A percentile compares a stretch with the other conserved stretches of the same genome.
phyloP scores from a whole-genome alignment of 129 eudicot species.

The Smallanthus sonchifolius region DNA sequence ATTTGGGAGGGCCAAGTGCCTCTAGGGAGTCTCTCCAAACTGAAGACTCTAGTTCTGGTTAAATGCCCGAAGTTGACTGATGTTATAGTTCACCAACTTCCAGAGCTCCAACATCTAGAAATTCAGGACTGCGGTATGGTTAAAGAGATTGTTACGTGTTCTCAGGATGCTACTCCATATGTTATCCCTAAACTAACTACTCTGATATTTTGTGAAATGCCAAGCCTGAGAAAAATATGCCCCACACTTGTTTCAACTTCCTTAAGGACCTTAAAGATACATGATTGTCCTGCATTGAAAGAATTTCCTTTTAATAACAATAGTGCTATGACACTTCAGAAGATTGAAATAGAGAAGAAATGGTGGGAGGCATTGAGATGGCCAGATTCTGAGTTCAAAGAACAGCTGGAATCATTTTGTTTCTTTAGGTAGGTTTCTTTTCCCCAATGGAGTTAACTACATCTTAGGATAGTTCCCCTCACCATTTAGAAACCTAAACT shows the following conservation, averaged over 20 bases:
- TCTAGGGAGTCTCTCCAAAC: slow-evolving; percentile 9
- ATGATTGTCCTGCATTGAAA: slow-evolving; percentile 9
- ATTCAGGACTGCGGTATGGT: slow-evolving; percentile 18
- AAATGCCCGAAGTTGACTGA: slow-evolving; percentile 11
- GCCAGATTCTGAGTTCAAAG: slow-evolving; percentile 8
- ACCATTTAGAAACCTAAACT: neutral
- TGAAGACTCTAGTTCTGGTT: slow-evolving; percentile 6
- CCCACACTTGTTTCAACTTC: neutral
- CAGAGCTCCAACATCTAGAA: slow-evolving; percentile 15
- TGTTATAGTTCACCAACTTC: slow-evolving; percentile 13
- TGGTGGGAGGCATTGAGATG: slow-evolving; percentile 20
- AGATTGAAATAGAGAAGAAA: slow-evolving; percentile 12
- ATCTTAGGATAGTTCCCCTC: neutral
- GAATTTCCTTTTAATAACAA: slow-evolving; percentile 16
- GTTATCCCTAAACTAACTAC: slow-evolving; percentile 15
- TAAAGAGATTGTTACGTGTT: slow-evolving; percentile 19
- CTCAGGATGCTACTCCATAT: neutral
- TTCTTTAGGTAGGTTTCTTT: slow-evolving; percentile 7
- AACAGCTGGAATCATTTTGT: slow-evolving; percentile 3
- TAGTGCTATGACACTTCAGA: slow-evolving; percentile 8
- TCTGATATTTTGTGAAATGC: slow-evolving; percentile 9
- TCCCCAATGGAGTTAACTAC: neutral
- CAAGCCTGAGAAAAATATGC: slow-evolving; percentile 10
- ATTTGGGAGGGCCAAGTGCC: slow-evolving; percentile 13
- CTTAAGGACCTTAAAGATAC: slow-evolving; percentile 12